Percentiles rank a stretch among this genome's conserved stretches.
Conservation (phyloP, 2,329 filamentous ascomycete genomes). For the Phialophora chinensis region DNA sequence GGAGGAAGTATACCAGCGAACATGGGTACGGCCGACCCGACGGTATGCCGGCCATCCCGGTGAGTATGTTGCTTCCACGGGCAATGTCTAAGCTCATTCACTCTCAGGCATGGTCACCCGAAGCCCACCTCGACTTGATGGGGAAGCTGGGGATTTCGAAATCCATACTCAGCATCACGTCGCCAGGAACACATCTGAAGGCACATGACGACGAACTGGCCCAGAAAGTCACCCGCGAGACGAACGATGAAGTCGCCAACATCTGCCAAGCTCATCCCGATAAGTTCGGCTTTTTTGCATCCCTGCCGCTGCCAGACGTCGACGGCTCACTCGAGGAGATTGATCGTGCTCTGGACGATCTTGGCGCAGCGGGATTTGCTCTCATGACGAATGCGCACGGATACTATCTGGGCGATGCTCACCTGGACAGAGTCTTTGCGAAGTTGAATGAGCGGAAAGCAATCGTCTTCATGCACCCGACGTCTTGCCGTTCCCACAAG, state of each 20-base stretch:
- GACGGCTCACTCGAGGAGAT: conserved; percentile 56
- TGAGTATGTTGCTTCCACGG: neutral
- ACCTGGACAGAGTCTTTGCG: conserved; percentile 54
- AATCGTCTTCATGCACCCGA: conserved; percentile 61
- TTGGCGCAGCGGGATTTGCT: conserved; percentile 57
- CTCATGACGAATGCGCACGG: conserved; percentile 60
- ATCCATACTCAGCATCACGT: conserved; percentile 61
- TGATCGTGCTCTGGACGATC: conserved; percentile 44
- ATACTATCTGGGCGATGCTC: conserved; percentile 56
- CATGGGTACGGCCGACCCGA: conserved; percentile 25
- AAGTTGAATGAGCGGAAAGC: conserved; percentile 54
- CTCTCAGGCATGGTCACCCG: conserved; percentile 51
- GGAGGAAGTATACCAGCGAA: conserved; percentile 20
- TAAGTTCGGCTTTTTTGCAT: conserved; percentile 59
- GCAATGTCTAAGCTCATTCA: neutral
- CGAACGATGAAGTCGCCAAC: conserved; percentile 40
- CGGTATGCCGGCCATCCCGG: conserved; percentile 26
- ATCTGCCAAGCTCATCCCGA: conserved; percentile 36
- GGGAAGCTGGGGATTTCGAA: conserved; percentile 53
- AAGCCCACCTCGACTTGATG: conserved; percentile 59
- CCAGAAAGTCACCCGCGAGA: conserved; percentile 46
- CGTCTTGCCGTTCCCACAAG: conserved; percentile 40
- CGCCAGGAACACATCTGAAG: conserved; percentile 57
- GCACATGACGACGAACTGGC: conserved; percentile 45
- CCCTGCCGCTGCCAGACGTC: conserved; percentile 59